Conservation (phyloP, 129 eudicot species). For the Arctium minus region DNA sequence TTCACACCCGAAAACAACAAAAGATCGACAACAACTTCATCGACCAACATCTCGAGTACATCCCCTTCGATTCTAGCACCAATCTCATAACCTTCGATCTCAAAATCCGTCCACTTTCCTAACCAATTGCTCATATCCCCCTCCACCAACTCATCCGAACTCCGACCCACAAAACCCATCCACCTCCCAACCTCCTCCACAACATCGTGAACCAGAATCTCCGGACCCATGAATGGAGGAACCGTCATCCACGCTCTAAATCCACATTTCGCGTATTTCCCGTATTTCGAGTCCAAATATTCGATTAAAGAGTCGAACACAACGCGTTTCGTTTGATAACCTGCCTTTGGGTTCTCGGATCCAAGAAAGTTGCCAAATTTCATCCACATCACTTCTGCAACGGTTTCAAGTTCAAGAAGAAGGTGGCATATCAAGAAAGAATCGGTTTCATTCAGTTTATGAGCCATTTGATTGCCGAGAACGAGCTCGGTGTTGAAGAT, state of each 20-base stretch:
- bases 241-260: constrained; percentile 31
- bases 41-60: constrained; percentile 50
- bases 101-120: constrained; percentile 66
- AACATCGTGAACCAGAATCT: constrained; percentile 43
- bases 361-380: constrained; percentile 46
- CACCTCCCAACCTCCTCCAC: constrained; percentile 68
- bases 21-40: constrained; percentile 68
- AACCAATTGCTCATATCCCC: constrained; percentile 62
- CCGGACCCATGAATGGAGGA: constrained; percentile 39
- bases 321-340: constrained; percentile 46
- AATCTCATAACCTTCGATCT: constrained; percentile 51
- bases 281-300: constrained; percentile 51
- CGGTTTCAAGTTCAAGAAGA: constrained; percentile 57
- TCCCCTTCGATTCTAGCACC: constrained; percentile 44
- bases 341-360: constrained; percentile 36
- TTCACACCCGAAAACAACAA: neutral
- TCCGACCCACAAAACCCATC: constrained; percentile 48
- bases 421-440: constrained; percentile 48
- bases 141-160: constrained; percentile 57
- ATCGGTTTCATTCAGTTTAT: neutral
- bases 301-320: constrained; percentile 62
- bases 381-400: constrained; percentile 48
- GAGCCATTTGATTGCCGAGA: constrained; percentile 25
- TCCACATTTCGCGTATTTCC: constrained; percentile 28
- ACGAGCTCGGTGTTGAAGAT: constrained; percentile 52